Evolutionary conservation across 257 asterid genomes (phyloP), one percentile per base, ranked within the genome.

Genomic region (Capsicum chinense): DNA sequence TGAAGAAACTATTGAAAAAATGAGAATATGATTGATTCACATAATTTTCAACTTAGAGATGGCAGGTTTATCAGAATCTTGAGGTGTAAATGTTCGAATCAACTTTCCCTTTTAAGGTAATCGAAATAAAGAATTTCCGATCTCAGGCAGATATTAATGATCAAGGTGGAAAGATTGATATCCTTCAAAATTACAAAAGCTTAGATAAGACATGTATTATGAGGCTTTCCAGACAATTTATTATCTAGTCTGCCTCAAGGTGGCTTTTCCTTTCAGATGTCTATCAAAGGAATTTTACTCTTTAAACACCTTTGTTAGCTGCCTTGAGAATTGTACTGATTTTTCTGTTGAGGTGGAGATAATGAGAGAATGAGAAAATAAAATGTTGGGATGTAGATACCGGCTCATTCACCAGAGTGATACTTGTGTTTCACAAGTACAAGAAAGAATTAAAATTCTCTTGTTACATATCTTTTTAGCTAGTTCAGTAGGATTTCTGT

Each of bases 391-490:
- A 9, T 47, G 37, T 71, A 5, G 37, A n/a, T n/a, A 47, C 79
- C 33, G 16, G 79, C 47, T 71, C 79, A 71, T 71, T 71, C 56
- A 47, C 35, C 79, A 67, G 79, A 70, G 1, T 44, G 9, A 39
- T 15, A 39, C 10, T 42, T 69, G 56, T 69, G 58, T 47, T 44
- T 47, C 56, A 7, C n/a, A 7, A 47, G 58, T 44, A 11, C 10
- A 56, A 71, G 57, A 47, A 71, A 42, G 57, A 42, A 71, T 15
- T 71, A 57, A 17, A 47, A 44, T 9, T 16, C 37, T 71, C 5
- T 3, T 5, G 0, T 5, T 71, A 47, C 17, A n/a, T n/a, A 44
- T 44, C 57, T 0, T 71, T 71, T 42, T 70, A 6, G 16, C 79
- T 71, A n/a, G 39, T 71, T 35, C 79, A 71, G 3, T 70, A 9